phyloP scores from a whole-genome alignment of 2,329 filamentous ascomycete species.

The Claviceps spartinae region DNA sequence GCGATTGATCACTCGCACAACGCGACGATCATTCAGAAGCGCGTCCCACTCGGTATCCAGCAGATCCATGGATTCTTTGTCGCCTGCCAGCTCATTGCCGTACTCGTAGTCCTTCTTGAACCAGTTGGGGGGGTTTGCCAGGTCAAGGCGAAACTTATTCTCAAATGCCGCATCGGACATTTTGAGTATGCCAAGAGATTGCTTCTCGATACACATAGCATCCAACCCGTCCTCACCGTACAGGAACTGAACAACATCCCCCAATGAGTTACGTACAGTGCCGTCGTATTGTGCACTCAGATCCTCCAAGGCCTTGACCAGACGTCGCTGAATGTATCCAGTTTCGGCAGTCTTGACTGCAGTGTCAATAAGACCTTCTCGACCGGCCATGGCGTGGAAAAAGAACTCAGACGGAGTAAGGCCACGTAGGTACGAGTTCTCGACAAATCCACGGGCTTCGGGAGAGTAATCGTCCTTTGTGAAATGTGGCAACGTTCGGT shows the following conservation, averaged over 20 bases:
- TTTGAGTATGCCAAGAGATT: slow-evolving; percentile 75
- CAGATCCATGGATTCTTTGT: slow-evolving; percentile 73
- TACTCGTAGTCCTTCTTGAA: slow-evolving; percentile 53
- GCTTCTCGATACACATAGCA: slow-evolving; percentile 84
- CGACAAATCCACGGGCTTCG: slow-evolving; percentile 91
- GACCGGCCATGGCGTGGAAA: slow-evolving; percentile 99
- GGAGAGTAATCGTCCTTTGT: slow-evolving; percentile 99
- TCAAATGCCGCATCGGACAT: slow-evolving; percentile 68
- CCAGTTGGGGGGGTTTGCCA: slow-evolving; percentile 44
- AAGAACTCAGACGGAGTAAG: slow-evolving; percentile 95
- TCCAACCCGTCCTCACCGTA: slow-evolving; percentile 97
- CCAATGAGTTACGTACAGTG: slow-evolving; percentile 90
- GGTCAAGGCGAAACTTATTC: slow-evolving; percentile 69
- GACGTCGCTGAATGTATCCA: slow-evolving; percentile 94
- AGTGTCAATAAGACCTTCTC: slow-evolving; percentile 98
- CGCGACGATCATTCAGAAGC: slow-evolving; percentile 58
- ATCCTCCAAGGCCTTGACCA: slow-evolving; percentile 96
- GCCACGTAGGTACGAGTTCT: slow-evolving; percentile 95
- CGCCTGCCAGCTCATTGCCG: slow-evolving; percentile 72
- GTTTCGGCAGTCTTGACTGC: slow-evolving; percentile 99
- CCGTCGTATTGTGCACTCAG: slow-evolving; percentile 96
- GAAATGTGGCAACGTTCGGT: slow-evolving; percentile 91
- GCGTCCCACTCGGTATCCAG: slow-evolving; percentile 82
- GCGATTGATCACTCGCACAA: slow-evolving; percentile 55
- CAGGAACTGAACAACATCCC: slow-evolving; percentile 91